Base-by-base conservation (phyloP, 805 yeast genomes). In the Wickerhamomyces chambardii region DNA sequence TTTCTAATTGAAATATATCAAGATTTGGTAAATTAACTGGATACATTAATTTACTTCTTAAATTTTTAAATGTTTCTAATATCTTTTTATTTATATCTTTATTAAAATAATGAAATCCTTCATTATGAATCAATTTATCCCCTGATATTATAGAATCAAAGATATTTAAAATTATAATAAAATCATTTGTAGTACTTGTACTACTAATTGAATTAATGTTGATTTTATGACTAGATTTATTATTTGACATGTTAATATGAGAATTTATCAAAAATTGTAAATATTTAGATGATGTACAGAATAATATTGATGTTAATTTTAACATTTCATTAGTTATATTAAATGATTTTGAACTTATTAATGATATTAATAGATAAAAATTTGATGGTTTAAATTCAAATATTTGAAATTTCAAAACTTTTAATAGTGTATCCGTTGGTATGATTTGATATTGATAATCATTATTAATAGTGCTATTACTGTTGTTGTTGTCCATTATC, bases 221-320 rank as follows among this genome's bases (percentile, higher is more conserved):
- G n/a, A n/a, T n/a, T n/a, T n/a, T n/a, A n/a, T n/a, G n/a, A n/a
- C n/a, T n/a, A n/a, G n/a, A n/a, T n/a, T n/a, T n/a, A n/a, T n/a
- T n/a, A n/a, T n/a, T n/a, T n/a, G n/a, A n/a, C n/a, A n/a, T n/a
- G n/a, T n/a, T n/a, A n/a, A n/a, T 12, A 28, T 15, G 15, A 17
- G 11, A 28, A 11, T 28, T 28, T 17, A 28, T 6, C 7, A 11
- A 9, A 15, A n/a, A 28, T 15, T 15, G 18, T 15, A 16, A 28
- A 10, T 18, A 28, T 15, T 16, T 28, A 17, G 30, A 16, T 12
- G 8, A 8, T 2, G 30, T 10, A 14, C 7, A 24, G 3, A 28
- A 6, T 15, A 37, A n/a, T 3, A 37, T 28, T 6, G 37, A 28
- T n/a, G 17, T 28, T 3, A 37, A 18, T 15, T 37, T 37, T 15